Percentiles rank a stretch among this genome's conserved stretches.
Evolutionary conservation across 805 yeast species (phyloP).

Genomic region (Alloascoidea africana): DNA sequence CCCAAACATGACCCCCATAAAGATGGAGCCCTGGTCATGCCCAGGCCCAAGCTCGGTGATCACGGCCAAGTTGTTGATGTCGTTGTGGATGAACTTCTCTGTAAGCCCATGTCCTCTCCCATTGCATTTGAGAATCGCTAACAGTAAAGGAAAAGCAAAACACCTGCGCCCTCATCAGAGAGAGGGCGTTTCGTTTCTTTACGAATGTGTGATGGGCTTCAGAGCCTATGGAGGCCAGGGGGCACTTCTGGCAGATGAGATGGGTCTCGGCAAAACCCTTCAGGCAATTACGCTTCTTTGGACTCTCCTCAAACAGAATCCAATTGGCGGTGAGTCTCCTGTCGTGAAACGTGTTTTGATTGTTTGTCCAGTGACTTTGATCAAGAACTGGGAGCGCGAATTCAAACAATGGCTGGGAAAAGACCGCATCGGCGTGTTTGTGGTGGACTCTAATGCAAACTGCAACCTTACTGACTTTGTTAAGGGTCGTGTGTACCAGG

Average conservation of each 20-base stretch:
- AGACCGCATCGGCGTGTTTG: slow-evolving; percentile 49
- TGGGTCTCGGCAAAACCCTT: slow-evolving; percentile 90
- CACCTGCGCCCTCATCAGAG: slow-evolving; percentile 71
- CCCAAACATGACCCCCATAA: slow-evolving; percentile 12
- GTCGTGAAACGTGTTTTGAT: slow-evolving; percentile 47
- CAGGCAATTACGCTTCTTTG: slow-evolving; percentile 75
- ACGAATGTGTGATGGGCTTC: slow-evolving; percentile 69
- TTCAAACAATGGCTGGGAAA: slow-evolving; percentile 78
- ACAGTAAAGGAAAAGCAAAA: slow-evolving; percentile 15
- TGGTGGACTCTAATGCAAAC: slow-evolving; percentile 39
- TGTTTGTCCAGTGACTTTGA: slow-evolving; percentile 84
- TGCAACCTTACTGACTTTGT: slow-evolving; percentile 45
- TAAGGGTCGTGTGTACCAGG: slow-evolving; percentile 60
- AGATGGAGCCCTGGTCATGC: slow-evolving; percentile 14
- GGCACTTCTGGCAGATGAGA: slow-evolving; percentile 85
- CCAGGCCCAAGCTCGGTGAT: slow-evolving; percentile 6
- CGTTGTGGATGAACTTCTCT: slow-evolving; percentile 21
- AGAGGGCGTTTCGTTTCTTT: slow-evolving; percentile 71
- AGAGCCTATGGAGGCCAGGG: slow-evolving; percentile 40
- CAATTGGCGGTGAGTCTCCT: slow-evolving; percentile 22
- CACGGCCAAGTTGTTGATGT: slow-evolving; percentile 14
- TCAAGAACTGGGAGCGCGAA: slow-evolving; percentile 79
- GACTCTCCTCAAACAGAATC: slow-evolving; percentile 64
- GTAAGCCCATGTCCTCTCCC: slow-evolving; percentile 20
- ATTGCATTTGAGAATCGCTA: slow-evolving; percentile 27